Evolutionary conservation across 2,329 filamentous ascomycete genomes (phyloP).

Genomic region (Keithomyces neogunnii): DNA sequence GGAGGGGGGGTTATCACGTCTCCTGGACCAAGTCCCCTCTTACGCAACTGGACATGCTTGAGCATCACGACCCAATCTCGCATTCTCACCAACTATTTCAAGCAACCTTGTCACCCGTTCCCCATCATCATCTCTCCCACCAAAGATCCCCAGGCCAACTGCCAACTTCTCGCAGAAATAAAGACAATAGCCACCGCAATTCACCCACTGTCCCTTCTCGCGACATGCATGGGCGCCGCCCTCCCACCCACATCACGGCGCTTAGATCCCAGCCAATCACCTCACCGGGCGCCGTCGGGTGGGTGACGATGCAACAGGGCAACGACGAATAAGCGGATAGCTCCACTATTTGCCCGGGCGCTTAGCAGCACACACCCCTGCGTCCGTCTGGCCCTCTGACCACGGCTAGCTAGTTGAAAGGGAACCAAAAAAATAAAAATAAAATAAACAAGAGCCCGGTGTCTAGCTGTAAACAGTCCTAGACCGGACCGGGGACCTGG

Average conservation of each 20-base stretch:
- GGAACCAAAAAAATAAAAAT: no score
- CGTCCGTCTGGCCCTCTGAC: neutral
- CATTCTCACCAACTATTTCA: no score
- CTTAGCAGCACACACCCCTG: slow-evolving; percentile 19
- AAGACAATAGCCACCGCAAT: neutral
- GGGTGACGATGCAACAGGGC: slow-evolving; percentile 21
- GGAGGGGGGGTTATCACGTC: no score
- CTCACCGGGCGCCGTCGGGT: slow-evolving; percentile 13
- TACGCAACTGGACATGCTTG: no score
- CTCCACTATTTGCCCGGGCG: slow-evolving; percentile 18
- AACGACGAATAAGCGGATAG: slow-evolving; percentile 18
- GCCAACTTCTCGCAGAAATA: neutral
- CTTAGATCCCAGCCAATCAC: slow-evolving; percentile 27
- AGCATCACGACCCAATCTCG: no score
- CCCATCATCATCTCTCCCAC: no score
- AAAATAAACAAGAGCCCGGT: neutral
- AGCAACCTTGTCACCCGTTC: no score
- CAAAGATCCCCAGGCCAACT: no score
- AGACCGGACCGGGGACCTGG: slow-evolving; percentile 17
- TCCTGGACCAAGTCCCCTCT: no score
- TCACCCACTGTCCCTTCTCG: neutral
- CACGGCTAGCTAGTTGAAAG: no score
- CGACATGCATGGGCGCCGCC: neutral
- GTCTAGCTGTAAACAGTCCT: slow-evolving; percentile 1
- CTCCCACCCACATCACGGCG: slow-evolving; percentile 20